A percentile compares a stretch with the other conserved stretches of the same genome.
phyloP scores from a whole-genome alignment of 805 yeast species.

The Sugiyamaella marilandica region DNA sequence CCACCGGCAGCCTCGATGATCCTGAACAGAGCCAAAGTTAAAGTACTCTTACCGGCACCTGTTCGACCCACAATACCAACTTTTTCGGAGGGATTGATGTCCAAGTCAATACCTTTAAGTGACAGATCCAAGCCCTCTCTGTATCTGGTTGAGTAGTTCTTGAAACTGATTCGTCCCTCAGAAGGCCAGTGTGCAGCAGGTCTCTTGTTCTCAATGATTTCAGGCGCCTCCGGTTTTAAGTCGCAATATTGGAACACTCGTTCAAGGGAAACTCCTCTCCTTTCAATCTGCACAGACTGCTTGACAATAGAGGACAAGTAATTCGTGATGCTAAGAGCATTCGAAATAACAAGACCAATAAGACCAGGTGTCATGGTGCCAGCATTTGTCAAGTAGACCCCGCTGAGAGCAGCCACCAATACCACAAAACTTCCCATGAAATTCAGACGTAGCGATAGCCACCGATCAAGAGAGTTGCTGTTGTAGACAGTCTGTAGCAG shows the following conservation, averaged over 20 bases:
- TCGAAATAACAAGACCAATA: conserved; percentile 81
- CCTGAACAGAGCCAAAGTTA: conserved; percentile 69
- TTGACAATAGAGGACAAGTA: conserved; percentile 84
- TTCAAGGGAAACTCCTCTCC: conserved; percentile 85
- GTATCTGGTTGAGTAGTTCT: conserved; percentile 62
- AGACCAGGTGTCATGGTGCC: conserved; percentile 76
- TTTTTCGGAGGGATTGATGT: conserved; percentile 68
- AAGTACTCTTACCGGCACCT: conserved; percentile 85
- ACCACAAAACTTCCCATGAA: conserved; percentile 48
- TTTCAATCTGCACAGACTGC: conserved; percentile 88
- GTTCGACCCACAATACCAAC: conserved; percentile 86
- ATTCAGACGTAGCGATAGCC: conserved; percentile 86
- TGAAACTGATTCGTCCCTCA: conserved; percentile 58
- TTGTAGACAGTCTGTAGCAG: conserved; percentile 82
- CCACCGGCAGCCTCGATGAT: conserved; percentile 51
- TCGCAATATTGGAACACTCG: conserved; percentile 30
- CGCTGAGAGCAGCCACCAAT: conserved; percentile 57
- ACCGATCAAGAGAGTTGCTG: conserved; percentile 74
- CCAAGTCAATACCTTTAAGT: conserved; percentile 57
- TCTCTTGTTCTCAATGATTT: conserved; percentile 51
- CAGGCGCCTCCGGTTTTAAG: conserved; percentile 59
- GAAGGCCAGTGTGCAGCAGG: conserved; percentile 71
- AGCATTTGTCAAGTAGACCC: conserved; percentile 42
- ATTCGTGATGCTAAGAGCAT: conserved; percentile 78
- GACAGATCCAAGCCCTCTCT: conserved; percentile 70